A percentile compares a stretch with the other conserved stretches of the same genome.
These are phyloP conservation scores for Usnea hakonensis DNA, from an alignment of 495 filamentous ascomycete genomes.

Conservation along the genomic window DNA sequence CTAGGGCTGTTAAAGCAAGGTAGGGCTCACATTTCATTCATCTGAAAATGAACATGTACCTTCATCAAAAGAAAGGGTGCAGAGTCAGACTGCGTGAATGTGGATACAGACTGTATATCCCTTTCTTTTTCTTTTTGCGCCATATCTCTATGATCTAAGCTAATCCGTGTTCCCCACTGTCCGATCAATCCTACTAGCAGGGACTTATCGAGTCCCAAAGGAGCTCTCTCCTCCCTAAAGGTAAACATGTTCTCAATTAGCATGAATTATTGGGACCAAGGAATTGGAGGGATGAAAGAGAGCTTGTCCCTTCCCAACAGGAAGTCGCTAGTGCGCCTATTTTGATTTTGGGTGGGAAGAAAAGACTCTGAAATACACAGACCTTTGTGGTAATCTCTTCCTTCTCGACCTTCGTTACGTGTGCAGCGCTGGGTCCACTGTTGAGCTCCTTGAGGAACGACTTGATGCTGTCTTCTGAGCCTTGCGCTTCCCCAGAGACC, in stretches of 20 bases:
- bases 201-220: background rate
- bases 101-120: background rate
- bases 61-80: background rate
- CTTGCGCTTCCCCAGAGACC: constrained; percentile 91
- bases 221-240: background rate
- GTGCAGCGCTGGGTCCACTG: constrained; percentile 42
- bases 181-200: background rate
- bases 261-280: background rate
- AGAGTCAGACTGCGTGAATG: background rate
- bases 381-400: constrained; percentile 52
- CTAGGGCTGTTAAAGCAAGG: too few relatives aligned
- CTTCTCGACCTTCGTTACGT: constrained; percentile 40
- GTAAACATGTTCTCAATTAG: background rate
- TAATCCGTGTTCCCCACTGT: too few relatives aligned
- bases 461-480: constrained; percentile 52
- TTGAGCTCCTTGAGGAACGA: constrained; percentile 69
- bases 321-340: background rate
- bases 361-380: constrained; percentile 56
- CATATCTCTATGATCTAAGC: background rate
- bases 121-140: too few relatives aligned
- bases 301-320: background rate
- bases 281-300: background rate
- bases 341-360: background rate
- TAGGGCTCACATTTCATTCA: background rate
- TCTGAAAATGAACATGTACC: background rate